phyloP scores from a whole-genome alignment of 305 asterid genomes.

The Fraxinus platypoda region DNA sequence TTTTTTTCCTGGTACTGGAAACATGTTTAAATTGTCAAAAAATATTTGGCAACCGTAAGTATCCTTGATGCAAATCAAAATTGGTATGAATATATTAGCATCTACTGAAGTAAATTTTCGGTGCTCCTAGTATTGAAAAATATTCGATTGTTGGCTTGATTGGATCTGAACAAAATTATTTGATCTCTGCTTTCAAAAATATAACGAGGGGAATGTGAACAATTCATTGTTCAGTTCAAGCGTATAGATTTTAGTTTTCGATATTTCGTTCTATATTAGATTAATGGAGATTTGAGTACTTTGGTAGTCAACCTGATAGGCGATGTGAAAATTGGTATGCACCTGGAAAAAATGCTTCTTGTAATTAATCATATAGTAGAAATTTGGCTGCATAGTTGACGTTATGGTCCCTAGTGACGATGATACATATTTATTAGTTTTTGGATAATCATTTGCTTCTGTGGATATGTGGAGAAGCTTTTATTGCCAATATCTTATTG shows the following conservation, averaged over 20 bases:
- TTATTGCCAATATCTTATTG: background rate
- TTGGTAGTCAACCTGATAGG: background rate
- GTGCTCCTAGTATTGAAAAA: background rate
- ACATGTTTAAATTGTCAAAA: background rate
- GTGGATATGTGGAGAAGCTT: background rate
- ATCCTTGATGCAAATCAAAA: background rate
- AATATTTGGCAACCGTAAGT: background rate
- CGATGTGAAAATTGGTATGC: background rate
- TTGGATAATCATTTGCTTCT: background rate
- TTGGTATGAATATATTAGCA: background rate
- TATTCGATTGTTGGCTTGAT: background rate
- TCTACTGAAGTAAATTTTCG: background rate
- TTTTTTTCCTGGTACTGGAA: background rate
- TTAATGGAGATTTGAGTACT: background rate
- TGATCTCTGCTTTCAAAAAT: background rate
- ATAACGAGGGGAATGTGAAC: background rate
- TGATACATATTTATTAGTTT: background rate
- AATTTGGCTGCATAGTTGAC: background rate
- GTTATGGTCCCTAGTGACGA: background rate
- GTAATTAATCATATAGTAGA: background rate
- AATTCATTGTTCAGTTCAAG: background rate
- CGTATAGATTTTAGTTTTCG: background rate
- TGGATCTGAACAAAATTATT: background rate
- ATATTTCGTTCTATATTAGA: background rate
- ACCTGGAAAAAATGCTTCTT: background rate